phyloP scores from a whole-genome alignment of 805 yeast species.

The Diddensiella caesifluorescens region DNA sequence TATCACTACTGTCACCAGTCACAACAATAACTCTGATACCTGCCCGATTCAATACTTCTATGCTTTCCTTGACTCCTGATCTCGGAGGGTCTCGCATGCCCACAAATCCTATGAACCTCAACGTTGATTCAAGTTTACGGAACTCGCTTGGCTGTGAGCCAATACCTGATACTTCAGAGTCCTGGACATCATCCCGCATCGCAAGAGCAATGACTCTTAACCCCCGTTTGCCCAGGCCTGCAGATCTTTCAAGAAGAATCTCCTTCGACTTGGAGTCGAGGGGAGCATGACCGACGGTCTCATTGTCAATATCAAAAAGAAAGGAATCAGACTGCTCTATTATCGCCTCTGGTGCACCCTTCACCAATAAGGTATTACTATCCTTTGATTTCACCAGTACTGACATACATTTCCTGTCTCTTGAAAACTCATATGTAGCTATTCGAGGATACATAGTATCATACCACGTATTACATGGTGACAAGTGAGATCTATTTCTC shows the following conservation, averaged over 20 bases:
- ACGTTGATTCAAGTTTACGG: conserved; percentile 36
- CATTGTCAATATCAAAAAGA: conserved; percentile 30
- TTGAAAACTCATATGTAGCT: conserved; percentile 44
- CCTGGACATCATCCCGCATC: conserved; percentile 25
- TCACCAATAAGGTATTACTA: conserved; percentile 35
- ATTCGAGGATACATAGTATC: conserved; percentile 16
- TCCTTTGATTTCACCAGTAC: conserved; percentile 34
- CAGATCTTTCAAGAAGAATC: conserved; percentile 34
- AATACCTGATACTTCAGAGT: conserved; percentile 10
- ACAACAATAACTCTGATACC: conserved; percentile 47
- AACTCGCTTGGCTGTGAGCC: conserved; percentile 5
- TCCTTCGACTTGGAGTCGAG: conserved; percentile 8
- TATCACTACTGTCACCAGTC: conserved; percentile 39
- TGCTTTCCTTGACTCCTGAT: conserved; percentile 40
- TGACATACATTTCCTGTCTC: conserved; percentile 50
- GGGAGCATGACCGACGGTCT: conserved; percentile 24
- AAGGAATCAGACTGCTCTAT: conserved; percentile 39
- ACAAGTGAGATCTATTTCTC: background rate
- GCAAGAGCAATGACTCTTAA: conserved; percentile 46
- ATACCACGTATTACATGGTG: conserved; percentile 17
- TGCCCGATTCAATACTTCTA: conserved; percentile 40
- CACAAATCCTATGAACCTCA: conserved; percentile 41
- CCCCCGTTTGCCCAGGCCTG: conserved; percentile 39
- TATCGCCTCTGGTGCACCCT: conserved; percentile 54
- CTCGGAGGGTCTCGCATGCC: conserved; percentile 50